Evolutionary conservation across 1,284 basidiomycete species (phyloP).

Genomic region (Malassezia sp.): DNA sequence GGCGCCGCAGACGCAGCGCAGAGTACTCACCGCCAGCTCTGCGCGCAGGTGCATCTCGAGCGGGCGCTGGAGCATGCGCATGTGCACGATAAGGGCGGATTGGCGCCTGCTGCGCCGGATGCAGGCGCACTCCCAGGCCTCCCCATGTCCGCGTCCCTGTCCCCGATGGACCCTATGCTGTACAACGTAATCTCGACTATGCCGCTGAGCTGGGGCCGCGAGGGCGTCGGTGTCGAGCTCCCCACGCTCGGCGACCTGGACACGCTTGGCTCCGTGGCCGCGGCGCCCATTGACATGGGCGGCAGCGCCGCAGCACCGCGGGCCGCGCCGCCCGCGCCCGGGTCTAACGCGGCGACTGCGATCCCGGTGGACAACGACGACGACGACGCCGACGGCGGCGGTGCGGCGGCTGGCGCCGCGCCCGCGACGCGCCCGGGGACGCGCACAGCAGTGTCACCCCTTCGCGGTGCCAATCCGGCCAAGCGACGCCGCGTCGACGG

Average conservation of each 20-base stretch:
- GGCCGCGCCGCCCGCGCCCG: not conserved
- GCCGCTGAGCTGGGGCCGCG: conserved; percentile 3
- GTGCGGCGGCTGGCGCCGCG: not conserved
- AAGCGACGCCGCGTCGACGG: conserved; percentile 4
- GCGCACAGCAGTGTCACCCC: not conserved
- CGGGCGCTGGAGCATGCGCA: not conserved
- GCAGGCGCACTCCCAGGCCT: not conserved
- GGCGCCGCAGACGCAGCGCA: too few relatives aligned
- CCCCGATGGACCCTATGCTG: conserved; percentile 3
- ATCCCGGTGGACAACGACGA: conserved; percentile 11
- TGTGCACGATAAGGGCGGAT: too few relatives aligned
- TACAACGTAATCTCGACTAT: conserved; percentile 9
- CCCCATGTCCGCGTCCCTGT: not conserved
- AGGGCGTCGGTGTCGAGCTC: not conserved
- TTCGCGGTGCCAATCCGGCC: too few relatives aligned
- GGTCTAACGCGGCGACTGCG: not conserved
- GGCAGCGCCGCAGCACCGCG: not conserved
- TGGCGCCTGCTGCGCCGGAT: not conserved
- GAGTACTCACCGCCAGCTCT: conserved; percentile 3
- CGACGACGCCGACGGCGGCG: not conserved
- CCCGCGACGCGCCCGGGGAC: not conserved
- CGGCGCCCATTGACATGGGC: not conserved
- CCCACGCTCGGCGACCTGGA: not conserved
- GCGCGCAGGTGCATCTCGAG: conserved; percentile 8
- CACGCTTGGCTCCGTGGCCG: not conserved